Evolutionary conservation across 1,284 basidiomycete species (phyloP).

Genomic region (Nidula niveotomentosa): DNA sequence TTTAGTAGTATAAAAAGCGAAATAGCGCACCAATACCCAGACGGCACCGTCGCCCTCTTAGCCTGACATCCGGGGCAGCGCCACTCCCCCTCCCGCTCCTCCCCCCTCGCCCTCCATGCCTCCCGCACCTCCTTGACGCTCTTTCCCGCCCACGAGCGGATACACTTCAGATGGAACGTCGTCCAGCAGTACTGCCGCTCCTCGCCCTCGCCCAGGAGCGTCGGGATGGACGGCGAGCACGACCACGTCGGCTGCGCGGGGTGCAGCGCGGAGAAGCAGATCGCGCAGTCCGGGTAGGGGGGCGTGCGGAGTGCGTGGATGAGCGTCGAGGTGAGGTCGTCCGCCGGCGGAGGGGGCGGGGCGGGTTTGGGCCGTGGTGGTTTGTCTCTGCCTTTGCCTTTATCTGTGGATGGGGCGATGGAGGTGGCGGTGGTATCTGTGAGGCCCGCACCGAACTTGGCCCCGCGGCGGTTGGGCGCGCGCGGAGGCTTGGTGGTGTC

Average conservation of each 20-base stretch:
- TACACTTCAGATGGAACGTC: conserved; percentile 83
- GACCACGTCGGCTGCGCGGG: conserved; percentile 78
- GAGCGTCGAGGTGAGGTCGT: conserved; percentile 72
- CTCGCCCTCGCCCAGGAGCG: conserved; percentile 31
- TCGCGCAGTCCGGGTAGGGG: conserved; percentile 77
- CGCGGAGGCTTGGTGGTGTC: not conserved
- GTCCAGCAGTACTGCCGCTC: conserved; percentile 74
- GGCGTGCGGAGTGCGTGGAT: conserved; percentile 60
- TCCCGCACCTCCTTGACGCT: conserved; percentile 76
- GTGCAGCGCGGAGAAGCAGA: conserved; percentile 75
- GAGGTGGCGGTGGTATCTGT: not conserved
- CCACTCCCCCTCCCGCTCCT: conserved; percentile 72
- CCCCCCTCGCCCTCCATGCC: conserved; percentile 75
- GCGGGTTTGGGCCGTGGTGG: conserved; percentile 14
- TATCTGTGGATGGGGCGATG: not conserved
- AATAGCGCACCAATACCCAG: conserved; percentile 58
- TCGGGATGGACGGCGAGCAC: conserved; percentile 61
- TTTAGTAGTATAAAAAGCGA: not conserved
- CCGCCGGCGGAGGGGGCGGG: conserved; percentile 10
- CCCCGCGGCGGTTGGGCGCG: not conserved
- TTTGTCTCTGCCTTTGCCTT: conserved; percentile 5
- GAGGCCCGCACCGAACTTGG: not conserved
- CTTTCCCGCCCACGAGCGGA: conserved; percentile 76
- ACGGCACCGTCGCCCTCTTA: conserved; percentile 63
- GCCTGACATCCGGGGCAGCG: conserved; percentile 88